Evolutionary conservation across 2,329 filamentous ascomycete genomes (phyloP), one percentile per base, ranked within the genome.

Genomic region (Paraphaeosphaeria sporulosa): DNA sequence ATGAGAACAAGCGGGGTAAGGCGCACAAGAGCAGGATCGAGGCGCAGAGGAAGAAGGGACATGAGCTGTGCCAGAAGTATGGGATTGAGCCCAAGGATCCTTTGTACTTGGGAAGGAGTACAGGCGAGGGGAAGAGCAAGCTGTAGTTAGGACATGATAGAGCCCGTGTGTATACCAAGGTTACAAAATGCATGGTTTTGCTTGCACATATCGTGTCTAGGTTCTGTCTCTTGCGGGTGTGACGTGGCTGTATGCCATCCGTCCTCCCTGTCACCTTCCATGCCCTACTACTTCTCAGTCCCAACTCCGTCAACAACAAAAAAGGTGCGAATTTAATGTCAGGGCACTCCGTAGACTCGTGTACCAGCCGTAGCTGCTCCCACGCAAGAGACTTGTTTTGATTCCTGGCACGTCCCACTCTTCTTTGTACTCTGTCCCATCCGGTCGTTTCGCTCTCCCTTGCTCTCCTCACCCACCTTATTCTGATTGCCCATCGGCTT

Each of bases 1-100:
- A 93, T 68, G 92, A 95, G 84, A 94, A 93, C 77, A 90, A 86
- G 78, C 85, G 87, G 65, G 89, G 87, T 58, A 75, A 80, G 65
- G 86, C 84, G 67, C 85, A 89, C 49, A 82, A 89, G 46, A 81
- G 84, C 62, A 85, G 85, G 73, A 88, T 93, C 59, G 79, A 84
- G 68, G 82, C 80, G 73, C 91, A 94, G 82, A 85, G 83, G 76
- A 79, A 83, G 71, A 89, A 85, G 82, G 86, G 89, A 17, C 86
- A 86, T 70, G 82, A 89, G 81, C 71, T 94, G 76, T 83, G 92
- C 73, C 85, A 82, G 76, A 77, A 87, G 77, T 87, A 89, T 72
- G 81, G 80, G 8, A 75, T 84, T 17, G 74, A 78, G 64, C 73
- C 76, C 21, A 74, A 64, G 68, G 80, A 82, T 76, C 67, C 73